These are phyloP conservation scores for Myriosclerotinia curreyana DNA, from an alignment of 2,329 filamentous ascomycete species.

Conservation along the genomic window DNA sequence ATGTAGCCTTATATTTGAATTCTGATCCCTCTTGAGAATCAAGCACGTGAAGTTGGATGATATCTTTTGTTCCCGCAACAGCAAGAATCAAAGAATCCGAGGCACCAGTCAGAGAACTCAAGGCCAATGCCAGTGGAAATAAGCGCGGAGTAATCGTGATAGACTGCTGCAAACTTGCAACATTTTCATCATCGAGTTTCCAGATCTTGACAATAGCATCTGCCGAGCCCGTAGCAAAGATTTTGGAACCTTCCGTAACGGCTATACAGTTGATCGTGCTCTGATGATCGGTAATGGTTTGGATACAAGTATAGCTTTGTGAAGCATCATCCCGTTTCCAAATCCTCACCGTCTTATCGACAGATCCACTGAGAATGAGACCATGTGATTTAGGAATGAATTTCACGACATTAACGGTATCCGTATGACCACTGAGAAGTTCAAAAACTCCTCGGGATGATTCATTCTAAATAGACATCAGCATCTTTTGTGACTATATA, in stretches of 20 bases:
- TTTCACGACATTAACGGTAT: slow-evolving; percentile 77
- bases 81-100: slow-evolving; percentile 65
- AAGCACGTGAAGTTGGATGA: slow-evolving; percentile 75
- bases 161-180: slow-evolving; percentile 60
- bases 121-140: slow-evolving; percentile 74
- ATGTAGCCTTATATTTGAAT: slow-evolving; percentile 71
- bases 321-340: slow-evolving; percentile 55
- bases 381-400: slow-evolving; percentile 61
- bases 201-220: slow-evolving; percentile 73
- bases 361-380: slow-evolving; percentile 73
- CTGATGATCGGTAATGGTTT: slow-evolving; percentile 61
- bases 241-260: slow-evolving; percentile 36
- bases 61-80: slow-evolving; percentile 77
- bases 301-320: slow-evolving; percentile 42
- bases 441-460: slow-evolving; percentile 55
- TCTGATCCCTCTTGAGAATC: slow-evolving; percentile 43
- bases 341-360: slow-evolving; percentile 72
- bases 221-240: slow-evolving; percentile 76
- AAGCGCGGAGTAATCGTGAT: slow-evolving; percentile 73
- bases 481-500: not conserved
- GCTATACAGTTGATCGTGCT: slow-evolving; percentile 71
- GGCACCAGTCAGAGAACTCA: slow-evolving; percentile 55
- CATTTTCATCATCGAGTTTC: slow-evolving; percentile 52
- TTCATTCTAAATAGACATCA: slow-evolving; percentile 26
- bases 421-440: slow-evolving; percentile 73